Evolutionary conservation across 2,329 filamentous ascomycete genomes (phyloP).

Genomic region (Monilinia fructicola): DNA sequence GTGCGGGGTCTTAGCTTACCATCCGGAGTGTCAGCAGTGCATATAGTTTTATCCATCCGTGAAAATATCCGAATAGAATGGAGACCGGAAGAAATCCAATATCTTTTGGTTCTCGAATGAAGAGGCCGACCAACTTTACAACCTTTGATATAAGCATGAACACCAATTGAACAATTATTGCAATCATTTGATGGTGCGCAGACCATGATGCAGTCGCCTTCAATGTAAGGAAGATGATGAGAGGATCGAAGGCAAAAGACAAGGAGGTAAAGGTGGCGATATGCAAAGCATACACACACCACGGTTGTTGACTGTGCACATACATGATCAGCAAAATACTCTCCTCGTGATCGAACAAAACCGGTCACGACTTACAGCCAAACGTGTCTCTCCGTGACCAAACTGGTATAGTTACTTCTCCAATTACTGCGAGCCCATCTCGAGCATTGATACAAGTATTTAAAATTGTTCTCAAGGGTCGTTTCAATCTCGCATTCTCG

Average conservation of each 20-base stretch:
- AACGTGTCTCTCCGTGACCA: conserved; percentile 79
- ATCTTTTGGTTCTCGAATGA: conserved; percentile 80
- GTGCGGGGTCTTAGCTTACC: conserved; percentile 48
- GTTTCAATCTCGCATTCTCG: conserved; percentile 88
- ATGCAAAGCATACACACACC: conserved; percentile 92
- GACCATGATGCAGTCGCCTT: conserved; percentile 65
- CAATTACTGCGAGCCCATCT: conserved; percentile 97
- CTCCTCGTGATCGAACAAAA: conserved; percentile 11
- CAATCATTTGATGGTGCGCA: conserved; percentile 51
- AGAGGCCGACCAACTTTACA: conserved; percentile 85
- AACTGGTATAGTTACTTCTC: conserved; percentile 92
- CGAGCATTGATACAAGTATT: conserved; percentile 90
- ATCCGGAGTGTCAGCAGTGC: conserved; percentile 79
- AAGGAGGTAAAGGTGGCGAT: conserved; percentile 90
- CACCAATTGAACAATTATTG: conserved; percentile 61
- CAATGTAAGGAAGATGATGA: conserved; percentile 68
- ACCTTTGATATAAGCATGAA: conserved; percentile 91
- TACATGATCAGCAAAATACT: conserved; percentile 28
- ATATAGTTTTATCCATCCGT: conserved; percentile 89
- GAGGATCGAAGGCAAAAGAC: conserved; percentile 74
- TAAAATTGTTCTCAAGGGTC: conserved; percentile 82
- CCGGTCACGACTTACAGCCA: conserved; percentile 69
- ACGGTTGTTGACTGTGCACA: conserved; percentile 72
- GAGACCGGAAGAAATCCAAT: conserved; percentile 79
- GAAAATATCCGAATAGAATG: conserved; percentile 87